A percentile compares a stretch with the other conserved stretches of the same genome.
These are phyloP conservation scores for Phanerochaete sordida DNA, from an alignment of 768 basidiomycete species.

Conservation along the genomic window DNA sequence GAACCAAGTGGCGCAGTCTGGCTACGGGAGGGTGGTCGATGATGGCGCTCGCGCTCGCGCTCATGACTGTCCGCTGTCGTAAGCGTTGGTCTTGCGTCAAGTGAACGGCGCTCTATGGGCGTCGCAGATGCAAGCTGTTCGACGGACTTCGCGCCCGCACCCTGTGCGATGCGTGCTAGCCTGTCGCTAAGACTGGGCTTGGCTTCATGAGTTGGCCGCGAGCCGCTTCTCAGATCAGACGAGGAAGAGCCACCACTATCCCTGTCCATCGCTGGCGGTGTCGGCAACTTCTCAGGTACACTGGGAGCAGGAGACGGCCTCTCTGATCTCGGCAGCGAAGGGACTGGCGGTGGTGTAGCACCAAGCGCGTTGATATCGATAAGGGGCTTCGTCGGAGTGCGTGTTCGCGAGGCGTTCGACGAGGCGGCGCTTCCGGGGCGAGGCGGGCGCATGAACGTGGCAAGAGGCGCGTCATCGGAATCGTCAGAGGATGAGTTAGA, in stretches of 20 bases:
- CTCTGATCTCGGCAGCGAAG: constrained; percentile 5
- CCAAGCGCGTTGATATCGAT: constrained; percentile 32
- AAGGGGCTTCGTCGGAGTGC: constrained; percentile 40
- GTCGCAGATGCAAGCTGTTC: constrained; percentile 6
- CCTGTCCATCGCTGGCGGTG: background rate
- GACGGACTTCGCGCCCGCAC: constrained; percentile 11
- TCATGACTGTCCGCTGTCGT: constrained; percentile 13
- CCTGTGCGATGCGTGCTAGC: constrained; percentile 21
- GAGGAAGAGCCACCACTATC: background rate
- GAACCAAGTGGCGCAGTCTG: constrained; percentile 21
- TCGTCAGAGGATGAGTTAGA: constrained; percentile 40
- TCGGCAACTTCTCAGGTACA: constrained; percentile 13
- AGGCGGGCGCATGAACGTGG: constrained; percentile 54
- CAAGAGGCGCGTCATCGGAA: constrained; percentile 62
- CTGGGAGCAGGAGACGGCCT: constrained; percentile 11
- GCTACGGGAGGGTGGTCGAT: constrained; percentile 21
- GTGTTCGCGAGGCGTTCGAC: constrained; percentile 26
- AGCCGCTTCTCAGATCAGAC: background rate
- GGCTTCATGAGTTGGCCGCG: constrained; percentile 12
- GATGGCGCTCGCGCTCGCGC: constrained; percentile 4
- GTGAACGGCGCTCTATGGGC: constrained; percentile 9
- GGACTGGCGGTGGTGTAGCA: constrained; percentile 11
- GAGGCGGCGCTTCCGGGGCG: constrained; percentile 64
- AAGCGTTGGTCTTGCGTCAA: constrained; percentile 7
- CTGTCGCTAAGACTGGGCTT: constrained; percentile 27